Base-by-base conservation (phyloP, 2,329 filamentous ascomycete genomes). In the Ophiostoma tasmaniense region DNA sequence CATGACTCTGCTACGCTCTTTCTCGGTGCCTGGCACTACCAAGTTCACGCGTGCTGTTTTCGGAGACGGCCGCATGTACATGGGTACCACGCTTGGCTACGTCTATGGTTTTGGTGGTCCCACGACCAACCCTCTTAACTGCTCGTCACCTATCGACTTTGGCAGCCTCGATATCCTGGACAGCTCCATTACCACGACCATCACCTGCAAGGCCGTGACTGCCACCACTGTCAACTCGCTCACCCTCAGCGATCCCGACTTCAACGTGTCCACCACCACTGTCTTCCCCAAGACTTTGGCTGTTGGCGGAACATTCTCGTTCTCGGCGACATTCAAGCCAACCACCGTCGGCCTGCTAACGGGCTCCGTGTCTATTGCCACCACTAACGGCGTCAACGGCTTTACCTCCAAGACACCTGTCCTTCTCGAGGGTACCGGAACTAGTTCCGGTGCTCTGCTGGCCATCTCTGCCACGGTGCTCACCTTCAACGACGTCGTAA, bases 11-110 rank as follows among this genome's bases (percentile, higher is more conserved):
- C 79, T 87, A 71, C 81, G 82, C 39, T 79, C 79, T 1, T 85
- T 86, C 71, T 81, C 81, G 33, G 79, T 86, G 14, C 78, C 80
- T 0, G 83, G 82, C 0, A 80, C 82, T 3, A 83, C 80, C 64
- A 87, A 87, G 75, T 87, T 87, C 71, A 82, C 81, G 2, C 80
- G 85, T 1, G 83, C 85, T 1, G 83, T 85, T 2, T 87, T 87
- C 69, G 85, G 85, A 7, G 80, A 87, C 69, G 84, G 83, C 0
- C 80, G 81, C 69, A 80, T 82, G 2, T 87, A 87, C 70, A 75
- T 87, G n/a, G 83, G 82, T 11, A 84, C 81, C 0, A 82, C 77
- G 2, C 75, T 77, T 30, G 85, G 85, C 3, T 81, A 77, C 68
- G 74, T 87, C 25, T 86, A 86, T 37, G 84, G 79, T 1, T 86